Percentiles rank a stretch among this genome's conserved stretches.
These are phyloP conservation scores for Ceratocystis papillata DNA, from an alignment of 2,329 filamentous ascomycete species.

Conservation along the genomic window DNA sequence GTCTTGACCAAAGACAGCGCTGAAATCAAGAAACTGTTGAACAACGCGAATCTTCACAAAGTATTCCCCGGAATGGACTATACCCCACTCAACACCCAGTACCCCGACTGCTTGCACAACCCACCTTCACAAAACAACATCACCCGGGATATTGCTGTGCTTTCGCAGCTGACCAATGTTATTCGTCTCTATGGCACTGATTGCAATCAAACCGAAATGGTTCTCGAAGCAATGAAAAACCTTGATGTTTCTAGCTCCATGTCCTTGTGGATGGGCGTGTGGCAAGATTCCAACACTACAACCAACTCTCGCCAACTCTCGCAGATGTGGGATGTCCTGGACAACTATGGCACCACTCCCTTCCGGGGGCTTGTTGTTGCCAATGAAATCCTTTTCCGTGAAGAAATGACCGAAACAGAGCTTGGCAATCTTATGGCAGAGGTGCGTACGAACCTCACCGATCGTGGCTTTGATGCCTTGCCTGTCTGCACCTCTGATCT, in stretches of 20 bases:
- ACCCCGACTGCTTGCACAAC: slow-evolving; percentile 65
- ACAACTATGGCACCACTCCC: slow-evolving; percentile 52
- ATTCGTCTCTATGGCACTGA: slow-evolving; percentile 89
- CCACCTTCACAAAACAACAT: slow-evolving; percentile 89
- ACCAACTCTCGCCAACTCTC: slow-evolving; percentile 72
- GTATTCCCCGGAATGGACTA: slow-evolving; percentile 95
- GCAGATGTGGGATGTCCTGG: slow-evolving; percentile 76
- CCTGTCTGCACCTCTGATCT: slow-evolving; percentile 81
- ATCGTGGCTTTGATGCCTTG: slow-evolving; percentile 50
- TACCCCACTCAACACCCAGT: slow-evolving; percentile 82
- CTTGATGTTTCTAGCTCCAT: slow-evolving; percentile 60
- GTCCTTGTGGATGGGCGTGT: slow-evolving; percentile 91
- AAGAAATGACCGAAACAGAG: slow-evolving; percentile 57
- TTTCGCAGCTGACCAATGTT: slow-evolving; percentile 79
- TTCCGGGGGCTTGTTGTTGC: slow-evolving; percentile 78
- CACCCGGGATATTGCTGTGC: slow-evolving; percentile 78
- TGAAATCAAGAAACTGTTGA: slow-evolving; percentile 72
- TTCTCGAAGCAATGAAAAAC: slow-evolving; percentile 67
- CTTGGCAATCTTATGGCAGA: slow-evolving; percentile 54
- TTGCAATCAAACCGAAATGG: slow-evolving; percentile 95
- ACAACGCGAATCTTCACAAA: slow-evolving; percentile 73
- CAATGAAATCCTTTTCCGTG: slow-evolving; percentile 66
- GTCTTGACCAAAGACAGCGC: slow-evolving; percentile 62
- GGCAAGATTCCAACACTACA: slow-evolving; percentile 73
- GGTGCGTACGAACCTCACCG: slow-evolving; percentile 62